These are phyloP conservation scores for Scheffersomyces lignicola DNA, from an alignment of 1,139 yeast genomes.

Conservation along the genomic window DNA sequence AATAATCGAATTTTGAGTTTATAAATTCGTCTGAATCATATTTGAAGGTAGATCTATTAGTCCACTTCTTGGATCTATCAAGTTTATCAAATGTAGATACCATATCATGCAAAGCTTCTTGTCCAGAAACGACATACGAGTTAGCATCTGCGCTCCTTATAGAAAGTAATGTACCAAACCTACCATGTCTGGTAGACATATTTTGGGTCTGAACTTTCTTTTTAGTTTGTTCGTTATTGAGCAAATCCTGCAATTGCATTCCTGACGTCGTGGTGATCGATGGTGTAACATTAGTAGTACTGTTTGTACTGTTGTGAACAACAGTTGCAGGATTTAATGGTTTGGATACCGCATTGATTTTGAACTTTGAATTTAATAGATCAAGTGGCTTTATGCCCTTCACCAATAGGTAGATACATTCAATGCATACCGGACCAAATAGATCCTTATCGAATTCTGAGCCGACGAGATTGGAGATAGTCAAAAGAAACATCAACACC, in stretches of 20 bases:
- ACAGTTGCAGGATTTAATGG: conserved; percentile 5
- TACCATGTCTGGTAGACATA: conserved; percentile 76
- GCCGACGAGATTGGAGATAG: conserved; percentile 66
- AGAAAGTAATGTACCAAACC: conserved; percentile 86
- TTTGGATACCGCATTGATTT: conserved; percentile 2
- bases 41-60: conserved; percentile 40
- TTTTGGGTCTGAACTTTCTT: conserved; percentile 51
- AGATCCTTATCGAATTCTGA: conserved; percentile 60
- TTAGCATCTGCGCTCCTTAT: conserved; percentile 59
- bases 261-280: conserved; percentile 29
- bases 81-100: conserved; percentile 52
- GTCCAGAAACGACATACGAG: conserved; percentile 72
- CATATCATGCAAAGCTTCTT: conserved; percentile 56
- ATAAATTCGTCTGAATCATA: conserved; percentile 47
- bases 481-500: conserved; percentile 68
- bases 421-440: conserved; percentile 66
- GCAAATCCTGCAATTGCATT: conserved; percentile 50
- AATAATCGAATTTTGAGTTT: conserved; percentile 25
- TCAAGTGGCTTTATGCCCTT: conserved; percentile 51
- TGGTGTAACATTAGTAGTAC: conserved; percentile 14
- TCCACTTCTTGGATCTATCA: conserved; percentile 72
- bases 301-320: conserved; percentile 3
- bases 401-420: conserved; percentile 63
- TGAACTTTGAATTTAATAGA: conserved; percentile 9
- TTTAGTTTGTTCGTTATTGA: conserved; percentile 58